Conservation (phyloP, 768 basidiomycete genomes). For the Boletus rufocinnamomeus region DNA sequence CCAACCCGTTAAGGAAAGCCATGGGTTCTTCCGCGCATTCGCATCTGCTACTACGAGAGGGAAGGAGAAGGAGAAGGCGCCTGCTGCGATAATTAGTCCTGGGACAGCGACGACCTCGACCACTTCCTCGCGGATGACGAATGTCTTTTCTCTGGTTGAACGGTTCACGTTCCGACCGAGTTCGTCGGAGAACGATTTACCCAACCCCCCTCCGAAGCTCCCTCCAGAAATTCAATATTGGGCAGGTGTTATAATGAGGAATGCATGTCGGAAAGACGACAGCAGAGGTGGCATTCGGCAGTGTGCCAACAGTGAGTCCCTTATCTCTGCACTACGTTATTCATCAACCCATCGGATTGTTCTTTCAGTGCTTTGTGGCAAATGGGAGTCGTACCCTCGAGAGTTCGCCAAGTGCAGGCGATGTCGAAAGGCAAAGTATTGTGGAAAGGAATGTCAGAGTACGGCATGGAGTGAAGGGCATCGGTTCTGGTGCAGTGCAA, state of each 20-base stretch:
- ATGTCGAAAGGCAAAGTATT: conserved; percentile 98
- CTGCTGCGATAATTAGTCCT: conserved; percentile 22
- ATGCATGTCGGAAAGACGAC: conserved; percentile 98
- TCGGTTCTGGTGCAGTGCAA: conserved; percentile 88
- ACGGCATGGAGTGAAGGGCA: conserved; percentile 97
- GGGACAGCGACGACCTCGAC: conserved; percentile 7
- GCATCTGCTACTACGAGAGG: conserved; percentile 44
- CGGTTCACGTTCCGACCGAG: conserved; percentile 94
- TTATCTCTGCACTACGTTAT: background rate
- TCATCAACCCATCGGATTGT: conserved; percentile 5
- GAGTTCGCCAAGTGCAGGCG: conserved; percentile 97
- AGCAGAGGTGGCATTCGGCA: conserved; percentile 89
- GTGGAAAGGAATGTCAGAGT: conserved; percentile 95
- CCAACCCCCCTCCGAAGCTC: conserved; percentile 67
- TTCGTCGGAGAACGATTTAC: conserved; percentile 71
- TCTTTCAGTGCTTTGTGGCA: conserved; percentile 82
- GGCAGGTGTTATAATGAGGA: conserved; percentile 99
- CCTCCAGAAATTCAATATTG: conserved; percentile 96
- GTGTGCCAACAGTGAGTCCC: conserved; percentile 87
- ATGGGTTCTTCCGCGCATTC: conserved; percentile 50
- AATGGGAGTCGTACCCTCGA: conserved; percentile 89
- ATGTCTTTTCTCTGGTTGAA: conserved; percentile 96
- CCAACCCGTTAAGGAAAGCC: conserved; percentile 35
- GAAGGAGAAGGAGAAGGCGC: conserved; percentile 48
- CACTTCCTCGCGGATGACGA: conserved; percentile 57